A percentile compares a stretch with the other conserved stretches of the same genome.
Evolutionary conservation across 2,329 filamentous ascomycete species (phyloP).

Genomic region (Sphaerostilbella broomeana): DNA sequence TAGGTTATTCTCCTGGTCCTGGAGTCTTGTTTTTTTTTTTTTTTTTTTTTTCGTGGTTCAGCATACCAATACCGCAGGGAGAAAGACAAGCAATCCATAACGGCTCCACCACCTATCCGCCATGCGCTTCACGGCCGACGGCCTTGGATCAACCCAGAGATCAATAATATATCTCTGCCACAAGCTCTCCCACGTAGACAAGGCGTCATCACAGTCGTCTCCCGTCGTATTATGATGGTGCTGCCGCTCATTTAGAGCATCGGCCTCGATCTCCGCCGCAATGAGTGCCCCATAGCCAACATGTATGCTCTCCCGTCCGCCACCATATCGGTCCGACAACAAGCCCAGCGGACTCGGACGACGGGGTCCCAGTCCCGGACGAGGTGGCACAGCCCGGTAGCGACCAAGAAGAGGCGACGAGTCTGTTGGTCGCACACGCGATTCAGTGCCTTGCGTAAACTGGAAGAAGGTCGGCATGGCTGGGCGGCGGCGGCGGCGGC

Average conservation of each 20-base stretch:
- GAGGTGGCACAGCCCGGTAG: slow-evolving; percentile 55
- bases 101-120: slow-evolving; percentile 59
- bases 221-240: slow-evolving; percentile 13
- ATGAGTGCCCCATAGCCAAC: slow-evolving; percentile 50
- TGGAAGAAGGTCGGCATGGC: slow-evolving; percentile 59
- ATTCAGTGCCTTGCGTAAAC: slow-evolving; percentile 60
- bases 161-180: slow-evolving; percentile 38
- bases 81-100: slow-evolving; percentile 52
- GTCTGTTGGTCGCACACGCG: slow-evolving; percentile 46
- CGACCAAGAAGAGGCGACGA: slow-evolving; percentile 57
- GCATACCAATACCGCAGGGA: slow-evolving; percentile 55
- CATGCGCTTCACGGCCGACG: slow-evolving; percentile 49
- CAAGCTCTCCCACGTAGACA: slow-evolving; percentile 28
- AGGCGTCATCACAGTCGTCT: slow-evolving; percentile 30
- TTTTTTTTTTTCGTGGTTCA: too few species aligned
- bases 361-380: slow-evolving; percentile 24
- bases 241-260: slow-evolving; percentile 25
- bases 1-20: too few species aligned
- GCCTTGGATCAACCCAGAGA: slow-evolving; percentile 55
- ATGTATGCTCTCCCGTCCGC: slow-evolving; percentile 46
- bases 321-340: slow-evolving; percentile 29
- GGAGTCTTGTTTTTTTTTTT: too few species aligned
- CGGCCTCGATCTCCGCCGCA: slow-evolving; percentile 35
- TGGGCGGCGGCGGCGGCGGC: slow-evolving; percentile 1
- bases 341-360: slow-evolving; percentile 33